Base-by-base conservation (phyloP, 352 stramenopile species). In the Phytophthora nicotianae region DNA sequence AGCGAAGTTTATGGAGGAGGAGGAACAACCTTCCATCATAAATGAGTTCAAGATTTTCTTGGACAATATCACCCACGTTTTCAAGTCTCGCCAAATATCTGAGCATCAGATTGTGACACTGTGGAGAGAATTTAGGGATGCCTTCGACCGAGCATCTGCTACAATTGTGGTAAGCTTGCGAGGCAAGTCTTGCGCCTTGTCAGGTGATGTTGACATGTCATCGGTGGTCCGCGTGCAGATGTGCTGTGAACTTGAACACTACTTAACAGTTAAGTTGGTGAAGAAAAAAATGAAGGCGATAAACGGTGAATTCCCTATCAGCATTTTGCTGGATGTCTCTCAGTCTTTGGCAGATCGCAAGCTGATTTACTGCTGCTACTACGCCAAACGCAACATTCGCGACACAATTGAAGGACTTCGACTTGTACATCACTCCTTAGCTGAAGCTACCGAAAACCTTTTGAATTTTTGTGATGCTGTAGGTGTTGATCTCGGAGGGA, bases 401-500 rank as follows among this genome's bases (percentile, higher is more conserved):
- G 42, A 41, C 13, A 42, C 67, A 16, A 66, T 76, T 4, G 8
- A 59, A 8, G 69, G 41, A 3, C 56, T 91, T 19, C 17, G 70
- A 13, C 43, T 61, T 21, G 50, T 73, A 16, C 55, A 71, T 37
- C 40, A 55, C 0, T 59, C 65, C 17, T 50, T 90, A 3, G 62
- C 37, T 43, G 50, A 26, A 14, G 64, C 58, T 38, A 59, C 66
- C 32, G 62, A 74, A 49, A 57, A 43, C 5, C 58, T 77, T 23
- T 21, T 56, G 4, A 20, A 2, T 9, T 53, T 58, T 8, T 5
- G 23, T 13, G 37, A 20, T 37, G 23, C 16, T 17, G n/a, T 24
- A 32, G 37, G n/a, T 60, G 42, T 74, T 17, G 75, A 86, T 55
- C 16, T 85, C 9, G 83, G 79, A 37, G 81, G 76, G 21, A 70